These are phyloP conservation scores for Coniferiporia sulphurascens DNA, from an alignment of 1,284 basidiomycete genomes.

Conservation along the genomic window DNA sequence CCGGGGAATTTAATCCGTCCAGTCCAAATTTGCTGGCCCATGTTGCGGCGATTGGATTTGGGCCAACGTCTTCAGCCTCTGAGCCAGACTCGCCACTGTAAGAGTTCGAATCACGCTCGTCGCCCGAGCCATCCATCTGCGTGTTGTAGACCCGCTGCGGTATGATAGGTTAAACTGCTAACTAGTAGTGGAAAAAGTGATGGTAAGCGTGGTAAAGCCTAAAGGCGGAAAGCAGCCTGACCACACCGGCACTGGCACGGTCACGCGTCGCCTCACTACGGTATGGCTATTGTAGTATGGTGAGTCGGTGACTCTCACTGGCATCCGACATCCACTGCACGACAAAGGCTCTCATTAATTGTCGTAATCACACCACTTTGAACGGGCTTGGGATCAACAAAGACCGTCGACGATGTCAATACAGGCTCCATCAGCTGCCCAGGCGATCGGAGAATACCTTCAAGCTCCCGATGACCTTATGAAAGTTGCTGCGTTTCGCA, in stretches of 20 bases:
- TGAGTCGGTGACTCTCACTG: too few species aligned
- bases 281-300: too few species aligned
- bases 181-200: too few species aligned
- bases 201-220: too few species aligned
- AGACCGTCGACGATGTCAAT: slow-evolving; percentile 7
- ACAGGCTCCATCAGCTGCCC: slow-evolving; percentile 56
- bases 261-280: too few species aligned
- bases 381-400: not conserved
- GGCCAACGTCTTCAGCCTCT: slow-evolving; percentile 1
- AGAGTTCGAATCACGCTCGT: slow-evolving; percentile 3
- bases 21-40: slow-evolving; percentile 3
- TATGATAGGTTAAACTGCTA: too few species aligned
- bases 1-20: slow-evolving; percentile 2
- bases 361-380: too few species aligned
- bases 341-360: too few species aligned
- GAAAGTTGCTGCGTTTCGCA: slow-evolving; percentile 85
- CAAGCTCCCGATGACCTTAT: slow-evolving; percentile 92
- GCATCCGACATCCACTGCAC: too few species aligned
- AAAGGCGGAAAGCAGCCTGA: too few species aligned
- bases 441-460: slow-evolving; percentile 80
- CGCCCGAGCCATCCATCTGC: slow-evolving; percentile 7
- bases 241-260: too few species aligned
- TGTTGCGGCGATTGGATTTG: not conserved
- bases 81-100: slow-evolving; percentile 3
- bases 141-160: too few species aligned